Conservation (phyloP, 805 yeast species). For the Brettanomyces custersianus region DNA sequence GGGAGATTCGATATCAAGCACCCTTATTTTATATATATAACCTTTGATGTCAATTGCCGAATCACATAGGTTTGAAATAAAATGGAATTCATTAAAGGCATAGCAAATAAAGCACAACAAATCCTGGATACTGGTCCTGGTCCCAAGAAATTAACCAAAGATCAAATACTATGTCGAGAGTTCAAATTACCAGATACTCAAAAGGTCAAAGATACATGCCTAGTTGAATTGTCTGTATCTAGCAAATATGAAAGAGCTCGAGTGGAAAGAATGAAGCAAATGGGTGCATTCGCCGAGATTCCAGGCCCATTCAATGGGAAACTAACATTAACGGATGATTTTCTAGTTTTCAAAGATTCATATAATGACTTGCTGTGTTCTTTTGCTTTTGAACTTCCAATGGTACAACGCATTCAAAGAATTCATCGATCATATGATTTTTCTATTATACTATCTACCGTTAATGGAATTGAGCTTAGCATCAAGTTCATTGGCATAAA, state of each 20-base stretch:
- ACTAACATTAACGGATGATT: slow-evolving; percentile 67
- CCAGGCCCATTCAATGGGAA: slow-evolving; percentile 35
- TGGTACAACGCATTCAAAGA: slow-evolving; percentile 79
- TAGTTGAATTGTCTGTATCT: slow-evolving; percentile 48
- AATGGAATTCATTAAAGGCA: slow-evolving; percentile 44
- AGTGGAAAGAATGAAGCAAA: slow-evolving; percentile 7
- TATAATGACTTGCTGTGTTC: slow-evolving; percentile 62
- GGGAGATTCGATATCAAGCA: neutral
- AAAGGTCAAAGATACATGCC: slow-evolving; percentile 50
- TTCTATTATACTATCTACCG: slow-evolving; percentile 64
- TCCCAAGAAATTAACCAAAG: slow-evolving; percentile 44
- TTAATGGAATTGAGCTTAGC: slow-evolving; percentile 52
- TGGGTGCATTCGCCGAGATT: slow-evolving; percentile 15
- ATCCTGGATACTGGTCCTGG: slow-evolving; percentile 30
- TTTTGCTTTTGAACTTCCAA: slow-evolving; percentile 63
- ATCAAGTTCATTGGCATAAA: slow-evolving; percentile 73
- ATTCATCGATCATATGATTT: slow-evolving; percentile 71
- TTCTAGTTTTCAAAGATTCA: slow-evolving; percentile 62
- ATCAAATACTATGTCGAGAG: slow-evolving; percentile 60
- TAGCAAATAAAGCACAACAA: slow-evolving; percentile 39
- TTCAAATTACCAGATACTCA: slow-evolving; percentile 70
- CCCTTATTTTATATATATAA: neutral
- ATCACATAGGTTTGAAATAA: neutral
- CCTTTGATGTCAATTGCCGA: neutral
- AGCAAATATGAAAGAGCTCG: slow-evolving; percentile 14